Conservation (phyloP, 2,329 filamentous ascomycete genomes). For the Onygena corvina region DNA sequence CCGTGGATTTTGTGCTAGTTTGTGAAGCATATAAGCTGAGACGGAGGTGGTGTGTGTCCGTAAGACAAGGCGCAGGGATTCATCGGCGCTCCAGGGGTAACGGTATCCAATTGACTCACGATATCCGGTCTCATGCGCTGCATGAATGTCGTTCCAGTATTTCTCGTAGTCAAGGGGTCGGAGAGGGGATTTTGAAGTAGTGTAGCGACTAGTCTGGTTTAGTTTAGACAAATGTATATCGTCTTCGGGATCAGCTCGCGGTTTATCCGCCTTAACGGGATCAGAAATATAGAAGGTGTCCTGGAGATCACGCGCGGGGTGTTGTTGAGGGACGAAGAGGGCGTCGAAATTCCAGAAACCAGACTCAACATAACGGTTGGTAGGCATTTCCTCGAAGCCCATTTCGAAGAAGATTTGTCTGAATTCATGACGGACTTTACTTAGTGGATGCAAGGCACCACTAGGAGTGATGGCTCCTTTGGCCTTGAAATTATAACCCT, state of each 20-base stretch:
- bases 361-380: conserved; percentile 83
- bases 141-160: conserved; percentile 78
- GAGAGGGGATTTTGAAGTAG: conserved; percentile 36
- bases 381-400: conserved; percentile 98
- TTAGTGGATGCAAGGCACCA: conserved; percentile 50
- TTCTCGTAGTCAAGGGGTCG: conserved; percentile 56
- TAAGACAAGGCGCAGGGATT: conserved; percentile 75
- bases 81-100: conserved; percentile 82
- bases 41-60: conserved; percentile 94
- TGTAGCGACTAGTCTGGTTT: conserved; percentile 32
- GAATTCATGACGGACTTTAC: conserved; percentile 93
- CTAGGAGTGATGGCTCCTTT: conserved; percentile 42
- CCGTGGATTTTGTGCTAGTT: conserved; percentile 69
- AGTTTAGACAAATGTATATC: conserved; percentile 27
- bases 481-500: conserved; percentile 67
- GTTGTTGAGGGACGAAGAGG: conserved; percentile 93
- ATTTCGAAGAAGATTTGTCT: conserved; percentile 98
- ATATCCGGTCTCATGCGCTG: conserved; percentile 81
- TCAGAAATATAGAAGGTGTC: conserved; percentile 98
- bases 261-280: conserved; percentile 59
- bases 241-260: conserved; percentile 44
- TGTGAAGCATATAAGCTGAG: conserved; percentile 80
- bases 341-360: conserved; percentile 99
- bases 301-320: conserved; percentile 91
- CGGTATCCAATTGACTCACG: conserved; percentile 94